A percentile compares a stretch with the other conserved stretches of the same genome.
These are phyloP conservation scores for Bullera alba DNA, from an alignment of 768 basidiomycete species.

Conservation along the genomic window DNA sequence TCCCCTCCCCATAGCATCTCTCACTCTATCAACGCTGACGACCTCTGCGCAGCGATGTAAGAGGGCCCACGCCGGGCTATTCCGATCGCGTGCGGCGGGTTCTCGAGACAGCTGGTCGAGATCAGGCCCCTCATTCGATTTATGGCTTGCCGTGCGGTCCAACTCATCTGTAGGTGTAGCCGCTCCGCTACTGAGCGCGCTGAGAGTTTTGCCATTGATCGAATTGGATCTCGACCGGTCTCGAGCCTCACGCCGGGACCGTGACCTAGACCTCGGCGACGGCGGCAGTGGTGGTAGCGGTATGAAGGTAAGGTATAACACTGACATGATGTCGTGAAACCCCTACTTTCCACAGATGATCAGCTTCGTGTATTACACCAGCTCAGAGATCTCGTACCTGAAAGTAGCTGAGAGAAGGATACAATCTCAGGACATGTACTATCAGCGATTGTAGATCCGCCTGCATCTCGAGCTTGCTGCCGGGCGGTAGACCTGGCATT, in stretches of 20 bases:
- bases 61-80: slow-evolving; percentile 21
- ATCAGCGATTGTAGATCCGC: slow-evolving; percentile 63
- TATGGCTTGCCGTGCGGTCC: no score
- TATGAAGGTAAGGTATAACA: slow-evolving; percentile 51
- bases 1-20: slow-evolving; percentile 81
- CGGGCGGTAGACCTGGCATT: slow-evolving; percentile 32
- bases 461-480: slow-evolving; percentile 54
- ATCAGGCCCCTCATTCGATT: no score
- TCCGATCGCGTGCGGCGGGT: no score
- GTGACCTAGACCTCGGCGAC: slow-evolving; percentile 8
- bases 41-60: slow-evolving; percentile 52
- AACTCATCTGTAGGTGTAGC: no score
- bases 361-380: background rate
- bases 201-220: background rate
- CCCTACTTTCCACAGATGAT: slow-evolving; percentile 52
- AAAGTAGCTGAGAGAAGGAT: slow-evolving; percentile 72
- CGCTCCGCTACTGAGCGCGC: no score
- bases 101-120: no score
- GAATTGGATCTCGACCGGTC: no score
- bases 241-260: no score
- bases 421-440: slow-evolving; percentile 64
- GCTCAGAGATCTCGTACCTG: slow-evolving; percentile 52
- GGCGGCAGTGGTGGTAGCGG: slow-evolving; percentile 12
- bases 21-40: slow-evolving; percentile 65
- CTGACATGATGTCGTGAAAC: slow-evolving; percentile 85